Base-by-base conservation (phyloP, 495 filamentous ascomycete genomes). In the Hypoxylon subgilvum region DNA sequence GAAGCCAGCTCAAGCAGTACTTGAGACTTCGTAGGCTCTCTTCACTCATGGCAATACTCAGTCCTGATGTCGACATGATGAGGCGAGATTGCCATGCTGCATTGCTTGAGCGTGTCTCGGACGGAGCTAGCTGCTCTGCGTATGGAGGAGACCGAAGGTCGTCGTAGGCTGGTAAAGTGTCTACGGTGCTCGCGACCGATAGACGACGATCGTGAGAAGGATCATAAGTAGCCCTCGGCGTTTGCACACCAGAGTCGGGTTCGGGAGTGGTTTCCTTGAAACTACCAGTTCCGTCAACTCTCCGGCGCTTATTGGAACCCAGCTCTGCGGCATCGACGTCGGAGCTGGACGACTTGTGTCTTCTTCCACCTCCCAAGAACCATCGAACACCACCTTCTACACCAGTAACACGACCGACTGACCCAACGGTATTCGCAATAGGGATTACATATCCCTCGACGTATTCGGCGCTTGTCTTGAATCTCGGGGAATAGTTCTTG, bases 1-100 rank as follows among this genome's bases (percentile, higher is more conserved):
- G 79, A n/a, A 96, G 76, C 78, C 87, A 86, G 14, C 80, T 77
- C 12, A 96, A 74, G 61, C 89, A 94, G 61, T 86, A 90, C 63
- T 86, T 87, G 19, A 97, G 75, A 52, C 84, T 89, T 9, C 82
- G 78, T 9, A 95, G 74, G 38, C 88, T 92, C 63, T 91, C 87
- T 16, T 95, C 89, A 63, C 86, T 92, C 80, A 97, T 89, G 0
- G 93, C 91, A 14, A 92, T 86, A 25, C 90, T 87, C 2, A 97
- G 77, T 0, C 90, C 91, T 0, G 89, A 92, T 0, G 92, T 95
- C 10, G 86, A 86, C 54, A 95, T 86, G 16, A 95, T 84, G 10
- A 97, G 76, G 28, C 89, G 83, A 7, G 86, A 87, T 62, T 87
- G 85, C 91, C 90, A 95, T 22, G 80, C 85, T 7, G 72, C 65